Conservation (phyloP, 495 filamentous ascomycete species). For the Aspergillus biplanus region DNA sequence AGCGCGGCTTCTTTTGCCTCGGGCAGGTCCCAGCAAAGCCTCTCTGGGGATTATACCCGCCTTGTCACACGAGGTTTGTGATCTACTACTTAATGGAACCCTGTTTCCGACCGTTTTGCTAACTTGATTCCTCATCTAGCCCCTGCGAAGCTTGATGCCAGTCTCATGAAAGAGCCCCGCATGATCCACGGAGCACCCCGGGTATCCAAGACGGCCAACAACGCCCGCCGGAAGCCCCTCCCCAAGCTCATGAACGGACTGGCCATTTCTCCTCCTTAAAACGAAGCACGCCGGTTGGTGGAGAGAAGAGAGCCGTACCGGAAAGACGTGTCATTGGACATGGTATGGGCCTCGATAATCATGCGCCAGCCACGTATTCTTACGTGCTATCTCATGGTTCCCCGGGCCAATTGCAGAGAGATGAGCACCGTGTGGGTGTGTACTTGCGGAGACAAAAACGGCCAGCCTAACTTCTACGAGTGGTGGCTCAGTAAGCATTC, state of each 20-base stretch:
- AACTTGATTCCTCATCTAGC: conserved; percentile 44
- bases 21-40: conserved; percentile 55
- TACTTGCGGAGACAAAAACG: not conserved
- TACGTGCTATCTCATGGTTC: conserved; percentile 9
- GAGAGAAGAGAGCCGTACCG: conserved; percentile 23
- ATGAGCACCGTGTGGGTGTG: conserved; percentile 12
- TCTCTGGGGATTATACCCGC: conserved; percentile 68
- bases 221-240: conserved; percentile 71
- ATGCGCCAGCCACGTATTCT: conserved; percentile 22
- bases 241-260: conserved; percentile 67
- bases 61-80: conserved; percentile 61
- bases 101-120: conserved; percentile 18
- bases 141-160: conserved; percentile 81
- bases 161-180: conserved; percentile 85
- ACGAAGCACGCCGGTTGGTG: conserved; percentile 22
- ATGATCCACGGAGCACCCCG: conserved; percentile 74
- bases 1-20: conserved; percentile 72
- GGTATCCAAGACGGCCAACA: conserved; percentile 61
- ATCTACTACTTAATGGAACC: conserved; percentile 9
- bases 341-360: conserved; percentile 10
- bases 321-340: conserved; percentile 17
- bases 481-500: conserved; percentile 6
- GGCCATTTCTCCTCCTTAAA: conserved; percentile 49
- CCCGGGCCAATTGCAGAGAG: conserved; percentile 16
- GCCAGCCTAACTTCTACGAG: not conserved